Evolutionary conservation across 805 yeast genomes (phyloP), one percentile per base, ranked within the genome.

Genomic region (Zygosaccharomyces gambellarensis): DNA sequence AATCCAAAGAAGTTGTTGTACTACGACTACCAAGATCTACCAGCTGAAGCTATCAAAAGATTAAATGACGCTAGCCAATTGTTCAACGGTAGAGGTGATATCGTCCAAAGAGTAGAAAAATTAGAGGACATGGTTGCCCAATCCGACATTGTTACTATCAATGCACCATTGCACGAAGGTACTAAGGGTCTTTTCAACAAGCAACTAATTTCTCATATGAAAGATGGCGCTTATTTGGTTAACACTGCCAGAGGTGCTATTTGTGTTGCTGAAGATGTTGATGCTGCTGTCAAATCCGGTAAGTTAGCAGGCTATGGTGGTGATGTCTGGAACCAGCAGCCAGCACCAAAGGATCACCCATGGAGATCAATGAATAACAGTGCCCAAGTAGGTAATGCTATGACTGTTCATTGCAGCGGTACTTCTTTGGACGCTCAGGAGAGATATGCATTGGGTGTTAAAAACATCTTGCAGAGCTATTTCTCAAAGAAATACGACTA

Each of bases 281-380:
- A 88, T 0, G 90, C 74, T 11, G 92, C 92, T 1, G 77, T 86
- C 34, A 63, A 73, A 47, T 70, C 80, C 32, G 94, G 94, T 44
- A 83, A 82, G 59, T 65, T 86, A 43, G 74, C 83, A 59, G 92
- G 90, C 45, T 86, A 85, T 64, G 94, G 90, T 60, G 92, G 92
- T 59, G 94, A 86, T 68, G 92, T 86, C 45, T 85, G 92, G 89
- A 77, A 61, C 72, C 84, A 83, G n/a, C 95, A 86, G 68, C 95
- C 95, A 39, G 87, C 92, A 25, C 89, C 90, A 54, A 71, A 72
- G 47, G 76, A 76, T 65, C 90, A 85, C 63, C 89, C 90, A 56
- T 86, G 94, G 94, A 76, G 89, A 74, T 47, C 73, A 9, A 78
- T 84, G 81, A 63, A 71, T 45, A 83, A 84, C 77, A 71, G 77